Conservation (phyloP, 345 rosid species). For the Diplotaxis tenuifolia region DNA sequence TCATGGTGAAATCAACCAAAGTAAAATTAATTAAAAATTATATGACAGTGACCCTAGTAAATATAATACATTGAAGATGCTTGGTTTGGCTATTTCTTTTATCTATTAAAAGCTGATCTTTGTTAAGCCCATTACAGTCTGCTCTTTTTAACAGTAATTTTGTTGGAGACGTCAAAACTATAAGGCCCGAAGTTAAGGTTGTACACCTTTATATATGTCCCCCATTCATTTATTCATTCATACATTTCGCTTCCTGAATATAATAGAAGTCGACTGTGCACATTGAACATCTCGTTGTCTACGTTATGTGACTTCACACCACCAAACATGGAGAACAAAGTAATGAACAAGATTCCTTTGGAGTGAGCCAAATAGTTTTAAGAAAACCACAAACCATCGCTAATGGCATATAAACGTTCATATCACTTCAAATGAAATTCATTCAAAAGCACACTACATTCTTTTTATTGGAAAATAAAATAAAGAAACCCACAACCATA, state of each 20-base stretch:
- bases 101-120: too few species aligned
- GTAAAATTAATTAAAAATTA: too few species aligned
- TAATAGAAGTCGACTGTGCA: not conserved
- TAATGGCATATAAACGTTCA: too few species aligned
- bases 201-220: too few species aligned
- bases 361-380: not conserved
- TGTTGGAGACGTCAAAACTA: too few species aligned
- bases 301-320: not conserved
- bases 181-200: too few species aligned
- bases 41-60: too few species aligned
- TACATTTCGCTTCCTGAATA: not conserved
- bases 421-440: conserved; percentile 7
- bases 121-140: too few species aligned
- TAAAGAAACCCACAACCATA: conserved; percentile 9
- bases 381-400: conserved; percentile 1
- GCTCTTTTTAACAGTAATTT: too few species aligned
- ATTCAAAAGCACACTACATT: conserved; percentile 2
- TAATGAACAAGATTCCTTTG: not conserved
- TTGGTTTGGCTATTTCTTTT: too few species aligned
- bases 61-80: too few species aligned
- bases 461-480: conserved; percentile 22
- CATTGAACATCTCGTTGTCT: not conserved
- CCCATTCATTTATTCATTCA: not conserved
- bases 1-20: too few species aligned
- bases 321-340: not conserved